These are phyloP conservation scores for Pleurotus citrinopileatus DNA, from an alignment of 768 basidiomycete genomes.

Conservation along the genomic window DNA sequence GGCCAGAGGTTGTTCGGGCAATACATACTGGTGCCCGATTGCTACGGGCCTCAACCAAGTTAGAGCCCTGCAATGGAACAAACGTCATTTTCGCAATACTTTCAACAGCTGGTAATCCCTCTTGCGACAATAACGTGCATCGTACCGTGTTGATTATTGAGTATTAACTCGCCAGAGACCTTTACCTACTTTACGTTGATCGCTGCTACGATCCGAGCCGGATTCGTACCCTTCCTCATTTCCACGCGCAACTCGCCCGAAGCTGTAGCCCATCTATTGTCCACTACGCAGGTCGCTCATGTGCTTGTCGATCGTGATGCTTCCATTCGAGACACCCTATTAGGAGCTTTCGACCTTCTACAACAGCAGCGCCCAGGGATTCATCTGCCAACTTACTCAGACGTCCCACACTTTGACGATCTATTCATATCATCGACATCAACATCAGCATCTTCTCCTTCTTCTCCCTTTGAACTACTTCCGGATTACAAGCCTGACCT, in stretches of 20 bases:
- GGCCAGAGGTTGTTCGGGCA: constrained; percentile 20
- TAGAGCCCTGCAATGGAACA: constrained; percentile 10
- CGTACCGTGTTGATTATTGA: not conserved
- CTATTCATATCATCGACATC: constrained; percentile 17
- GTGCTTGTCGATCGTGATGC: constrained; percentile 26
- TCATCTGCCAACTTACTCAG: constrained; percentile 15
- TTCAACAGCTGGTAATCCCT: constrained; percentile 17
- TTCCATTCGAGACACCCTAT: constrained; percentile 18
- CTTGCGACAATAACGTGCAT: no score
- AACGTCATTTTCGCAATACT: constrained; percentile 17
- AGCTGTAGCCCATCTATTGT: constrained; percentile 24
- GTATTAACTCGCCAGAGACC: constrained; percentile 17
- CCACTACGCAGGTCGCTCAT: constrained; percentile 15
- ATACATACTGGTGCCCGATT: constrained; percentile 21
- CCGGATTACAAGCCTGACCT: constrained; percentile 12
- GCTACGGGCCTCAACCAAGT: not conserved
- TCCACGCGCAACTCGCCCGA: constrained; percentile 11
- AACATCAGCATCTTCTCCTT: not conserved
- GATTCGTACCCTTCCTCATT: constrained; percentile 24
- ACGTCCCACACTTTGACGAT: constrained; percentile 18
- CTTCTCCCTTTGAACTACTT: constrained; percentile 7
- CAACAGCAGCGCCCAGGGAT: constrained; percentile 9
- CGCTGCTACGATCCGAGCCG: constrained; percentile 14
- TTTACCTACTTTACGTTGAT: constrained; percentile 18
- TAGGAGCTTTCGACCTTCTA: constrained; percentile 18